Conservation (phyloP, 805 yeast species). For the Candida adriatica region DNA sequence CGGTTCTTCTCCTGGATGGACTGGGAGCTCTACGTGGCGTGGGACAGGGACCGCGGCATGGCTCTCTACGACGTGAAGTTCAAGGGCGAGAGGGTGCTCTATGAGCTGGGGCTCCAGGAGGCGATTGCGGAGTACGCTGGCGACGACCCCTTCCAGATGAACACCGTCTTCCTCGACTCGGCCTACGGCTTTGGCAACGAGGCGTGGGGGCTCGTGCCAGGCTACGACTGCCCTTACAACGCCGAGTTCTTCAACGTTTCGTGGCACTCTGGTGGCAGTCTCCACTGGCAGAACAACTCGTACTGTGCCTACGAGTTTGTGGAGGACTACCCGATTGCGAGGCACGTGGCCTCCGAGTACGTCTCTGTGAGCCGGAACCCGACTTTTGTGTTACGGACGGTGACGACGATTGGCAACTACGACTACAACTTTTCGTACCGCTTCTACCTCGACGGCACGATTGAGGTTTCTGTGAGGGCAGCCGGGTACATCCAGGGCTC, state of each 20-base stretch:
- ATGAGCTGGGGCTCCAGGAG: slow-evolving; percentile 24
- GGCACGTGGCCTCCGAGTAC: slow-evolving; percentile 18
- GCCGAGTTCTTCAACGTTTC: slow-evolving; percentile 24
- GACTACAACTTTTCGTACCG: slow-evolving; percentile 22
- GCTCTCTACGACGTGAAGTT: slow-evolving; percentile 22
- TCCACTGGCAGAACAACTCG: slow-evolving; percentile 22
- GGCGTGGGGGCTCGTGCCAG: slow-evolving; percentile 25
- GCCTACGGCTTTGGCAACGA: slow-evolving; percentile 25
- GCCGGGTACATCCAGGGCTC: slow-evolving; percentile 27
- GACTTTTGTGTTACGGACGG: slow-evolving; percentile 19
- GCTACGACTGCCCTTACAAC: slow-evolving; percentile 25
- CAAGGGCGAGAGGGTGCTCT: slow-evolving; percentile 25
- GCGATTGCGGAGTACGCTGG: slow-evolving; percentile 26
- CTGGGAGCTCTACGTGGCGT: slow-evolving; percentile 23
- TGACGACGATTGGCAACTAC: slow-evolving; percentile 22
- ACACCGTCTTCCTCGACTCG: slow-evolving; percentile 21
- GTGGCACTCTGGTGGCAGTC: slow-evolving; percentile 21
- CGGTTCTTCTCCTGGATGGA: slow-evolving; percentile 27
- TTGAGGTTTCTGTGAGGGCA: slow-evolving; percentile 24
- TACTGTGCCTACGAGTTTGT: slow-evolving; percentile 22
- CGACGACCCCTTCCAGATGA: slow-evolving; percentile 26
- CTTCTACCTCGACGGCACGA: slow-evolving; percentile 22
- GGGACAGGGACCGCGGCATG: slow-evolving; percentile 23
- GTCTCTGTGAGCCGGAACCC: slow-evolving; percentile 20
- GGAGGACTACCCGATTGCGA: slow-evolving; percentile 20